These are phyloP conservation scores for Lichenothelia convexa DNA, from an alignment of 495 filamentous ascomycete genomes.

Conservation along the genomic window DNA sequence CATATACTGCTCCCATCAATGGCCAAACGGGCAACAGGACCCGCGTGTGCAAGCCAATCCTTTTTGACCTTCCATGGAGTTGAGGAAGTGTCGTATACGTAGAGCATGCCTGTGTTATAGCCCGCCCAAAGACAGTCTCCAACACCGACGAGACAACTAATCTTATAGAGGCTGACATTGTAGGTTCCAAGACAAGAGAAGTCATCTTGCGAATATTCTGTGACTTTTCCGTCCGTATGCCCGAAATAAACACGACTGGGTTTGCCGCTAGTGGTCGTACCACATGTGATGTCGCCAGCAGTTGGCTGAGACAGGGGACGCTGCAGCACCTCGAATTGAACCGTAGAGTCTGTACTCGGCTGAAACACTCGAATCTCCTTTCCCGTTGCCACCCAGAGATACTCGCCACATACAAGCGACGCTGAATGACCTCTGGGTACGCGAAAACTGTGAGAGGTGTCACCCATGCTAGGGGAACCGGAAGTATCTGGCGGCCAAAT, in stretches of 20 bases:
- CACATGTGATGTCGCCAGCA: constrained; percentile 77
- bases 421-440: constrained; percentile 70
- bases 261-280: constrained; percentile 51
- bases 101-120: constrained; percentile 89
- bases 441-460: constrained; percentile 46
- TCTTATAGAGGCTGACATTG: constrained; percentile 84
- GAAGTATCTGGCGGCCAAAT: constrained; percentile 71
- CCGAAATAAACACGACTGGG: constrained; percentile 77
- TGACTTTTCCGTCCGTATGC: constrained; percentile 84
- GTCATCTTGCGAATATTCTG: constrained; percentile 62
- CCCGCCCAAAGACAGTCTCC: constrained; percentile 82
- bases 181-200: constrained; percentile 59
- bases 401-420: constrained; percentile 61
- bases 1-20: constrained; percentile 71
- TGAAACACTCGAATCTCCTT: constrained; percentile 75
- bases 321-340: constrained; percentile 51
- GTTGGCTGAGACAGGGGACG: constrained; percentile 46
- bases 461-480: constrained; percentile 53
- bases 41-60: constrained; percentile 82
- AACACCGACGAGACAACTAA: constrained; percentile 70
- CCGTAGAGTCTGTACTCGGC: constrained; percentile 46
- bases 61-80: constrained; percentile 82
- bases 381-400: constrained; percentile 75
- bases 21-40: constrained; percentile 56
- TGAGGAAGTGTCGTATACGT: constrained; percentile 68